Conservation (phyloP, 164 flowering plant genomes). For the Nymphaea colorata region DNA sequence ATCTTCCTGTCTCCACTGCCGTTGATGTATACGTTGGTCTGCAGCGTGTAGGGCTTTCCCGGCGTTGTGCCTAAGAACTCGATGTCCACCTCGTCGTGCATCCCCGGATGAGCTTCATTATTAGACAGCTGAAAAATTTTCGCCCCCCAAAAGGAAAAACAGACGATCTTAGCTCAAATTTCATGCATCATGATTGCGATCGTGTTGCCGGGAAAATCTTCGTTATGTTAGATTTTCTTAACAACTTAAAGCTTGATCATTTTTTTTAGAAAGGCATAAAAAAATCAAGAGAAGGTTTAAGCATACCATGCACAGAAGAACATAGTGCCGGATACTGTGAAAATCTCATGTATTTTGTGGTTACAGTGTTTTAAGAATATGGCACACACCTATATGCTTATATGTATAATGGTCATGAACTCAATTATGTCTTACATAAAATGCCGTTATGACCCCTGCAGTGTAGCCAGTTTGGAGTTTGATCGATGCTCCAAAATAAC, state of each 20-base stretch:
- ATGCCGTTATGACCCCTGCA: slow-evolving; percentile 79
- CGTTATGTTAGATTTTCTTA: background rate
- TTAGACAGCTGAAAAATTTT: slow-evolving; percentile 35
- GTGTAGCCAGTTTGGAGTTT: slow-evolving; percentile 72
- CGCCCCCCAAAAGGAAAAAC: too few species aligned
- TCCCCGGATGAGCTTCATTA: slow-evolving; percentile 55
- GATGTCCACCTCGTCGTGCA: slow-evolving; percentile 53
- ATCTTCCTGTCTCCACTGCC: slow-evolving; percentile 63
- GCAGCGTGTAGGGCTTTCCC: slow-evolving; percentile 57
- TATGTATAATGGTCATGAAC: background rate
- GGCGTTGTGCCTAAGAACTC: slow-evolving; percentile 29
- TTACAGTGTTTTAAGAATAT: too few species aligned
- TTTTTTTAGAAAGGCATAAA: too few species aligned
- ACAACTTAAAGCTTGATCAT: too few species aligned
- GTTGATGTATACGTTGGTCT: slow-evolving; percentile 57
- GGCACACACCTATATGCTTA: background rate
- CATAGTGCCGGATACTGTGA: too few species aligned
- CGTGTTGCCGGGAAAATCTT: too few species aligned
- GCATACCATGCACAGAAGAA: too few species aligned
- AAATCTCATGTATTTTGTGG: too few species aligned
- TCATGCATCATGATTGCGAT: too few species aligned
- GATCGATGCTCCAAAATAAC: slow-evolving; percentile 70
- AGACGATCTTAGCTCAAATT: too few species aligned
- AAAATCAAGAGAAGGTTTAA: too few species aligned
- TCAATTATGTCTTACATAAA: slow-evolving; percentile 26